Percentiles rank a stretch among this genome's conserved stretches.
These are phyloP conservation scores for Raphanus sativus DNA, from an alignment of 345 rosid species.

Conservation along the genomic window DNA sequence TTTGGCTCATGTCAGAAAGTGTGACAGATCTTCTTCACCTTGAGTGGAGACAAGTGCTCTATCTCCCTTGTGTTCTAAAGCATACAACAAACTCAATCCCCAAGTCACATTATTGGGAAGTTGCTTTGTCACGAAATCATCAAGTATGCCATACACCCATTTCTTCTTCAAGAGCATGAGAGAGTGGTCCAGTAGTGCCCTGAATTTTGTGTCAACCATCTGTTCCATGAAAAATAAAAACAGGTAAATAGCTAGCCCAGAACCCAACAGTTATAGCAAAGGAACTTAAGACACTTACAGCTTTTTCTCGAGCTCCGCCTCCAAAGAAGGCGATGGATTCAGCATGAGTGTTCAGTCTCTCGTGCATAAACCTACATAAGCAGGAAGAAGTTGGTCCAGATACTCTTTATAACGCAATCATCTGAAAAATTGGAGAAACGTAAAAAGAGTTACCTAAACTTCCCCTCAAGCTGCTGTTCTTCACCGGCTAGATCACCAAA, in stretches of 20 bases:
- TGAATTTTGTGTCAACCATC: constrained; percentile 92
- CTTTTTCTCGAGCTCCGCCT: constrained; percentile 95
- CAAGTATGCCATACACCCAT: constrained; percentile 87
- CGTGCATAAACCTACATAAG: constrained; percentile 94
- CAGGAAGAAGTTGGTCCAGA: constrained; percentile 24
- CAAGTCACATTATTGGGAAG: constrained; percentile 97
- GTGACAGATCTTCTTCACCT: constrained; percentile 48
- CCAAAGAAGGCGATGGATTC: constrained; percentile 99
- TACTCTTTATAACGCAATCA: constrained; percentile 17
- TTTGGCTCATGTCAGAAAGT: constrained; percentile 2
- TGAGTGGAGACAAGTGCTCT: constrained; percentile 78
- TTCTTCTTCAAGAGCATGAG: constrained; percentile 77
- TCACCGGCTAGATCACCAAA: constrained; percentile 85
- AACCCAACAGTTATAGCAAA: constrained; percentile 11
- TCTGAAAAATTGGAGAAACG: constrained; percentile 1
- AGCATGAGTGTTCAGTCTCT: constrained; percentile 95
- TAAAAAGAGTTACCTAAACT: constrained; percentile 65
- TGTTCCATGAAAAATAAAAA: constrained; percentile 34
- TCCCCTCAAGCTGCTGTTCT: constrained; percentile 93
- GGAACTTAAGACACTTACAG: constrained; percentile 58
- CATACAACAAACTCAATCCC: constrained; percentile 95
- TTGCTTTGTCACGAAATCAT: constrained; percentile 95
- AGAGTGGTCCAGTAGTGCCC: constrained; percentile 82
- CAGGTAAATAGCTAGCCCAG: neutral
- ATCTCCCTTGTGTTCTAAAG: constrained; percentile 88